phyloP scores from a whole-genome alignment of 371 early-diverging fungal species.

The Parasitella parasitica region DNA sequence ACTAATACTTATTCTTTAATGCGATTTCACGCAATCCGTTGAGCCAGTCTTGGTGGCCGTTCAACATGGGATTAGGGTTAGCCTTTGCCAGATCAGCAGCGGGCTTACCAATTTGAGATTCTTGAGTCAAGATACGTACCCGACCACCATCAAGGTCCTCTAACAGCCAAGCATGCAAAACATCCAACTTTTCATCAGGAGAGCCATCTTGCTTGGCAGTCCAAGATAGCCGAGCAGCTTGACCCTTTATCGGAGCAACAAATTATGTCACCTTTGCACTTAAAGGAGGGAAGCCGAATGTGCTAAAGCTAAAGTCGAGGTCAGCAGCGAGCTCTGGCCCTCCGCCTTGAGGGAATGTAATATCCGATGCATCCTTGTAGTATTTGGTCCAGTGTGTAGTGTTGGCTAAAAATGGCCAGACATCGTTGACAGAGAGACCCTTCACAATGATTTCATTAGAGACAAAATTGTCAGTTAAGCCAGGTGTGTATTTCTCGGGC shows the following conservation, averaged over 20 bases:
- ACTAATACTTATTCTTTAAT: constrained; percentile 1
- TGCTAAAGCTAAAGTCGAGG: constrained; percentile 8
- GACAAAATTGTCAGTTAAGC: constrained; percentile 13
- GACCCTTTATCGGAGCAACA: background rate
- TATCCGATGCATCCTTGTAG: constrained; percentile 9
- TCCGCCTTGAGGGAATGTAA: constrained; percentile 7
- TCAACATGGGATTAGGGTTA: constrained; percentile 15
- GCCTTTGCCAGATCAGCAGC: constrained; percentile 4
- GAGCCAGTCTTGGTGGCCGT: constrained; percentile 17
- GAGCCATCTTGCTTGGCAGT: constrained; percentile 10
- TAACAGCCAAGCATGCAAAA: constrained; percentile 15
- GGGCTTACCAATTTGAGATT: constrained; percentile 12
- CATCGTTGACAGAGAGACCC: constrained; percentile 5
- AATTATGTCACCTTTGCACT: constrained; percentile 1
- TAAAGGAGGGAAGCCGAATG: constrained; percentile 15
- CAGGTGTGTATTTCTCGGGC: background rate
- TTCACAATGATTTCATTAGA: constrained; percentile 17
- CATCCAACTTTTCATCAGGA: background rate
- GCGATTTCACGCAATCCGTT: constrained; percentile 8
- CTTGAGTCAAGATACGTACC: constrained; percentile 18
- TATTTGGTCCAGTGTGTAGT: constrained; percentile 2
- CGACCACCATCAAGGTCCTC: constrained; percentile 5
- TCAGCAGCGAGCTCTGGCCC: constrained; percentile 1
- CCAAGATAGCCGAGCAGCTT: constrained; percentile 9
- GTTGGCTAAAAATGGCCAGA: constrained; percentile 4